A percentile compares a stretch with the other conserved stretches of the same genome.
phyloP scores from a whole-genome alignment of 1,284 basidiomycete genomes.

The Sporisorium sorghi region DNA sequence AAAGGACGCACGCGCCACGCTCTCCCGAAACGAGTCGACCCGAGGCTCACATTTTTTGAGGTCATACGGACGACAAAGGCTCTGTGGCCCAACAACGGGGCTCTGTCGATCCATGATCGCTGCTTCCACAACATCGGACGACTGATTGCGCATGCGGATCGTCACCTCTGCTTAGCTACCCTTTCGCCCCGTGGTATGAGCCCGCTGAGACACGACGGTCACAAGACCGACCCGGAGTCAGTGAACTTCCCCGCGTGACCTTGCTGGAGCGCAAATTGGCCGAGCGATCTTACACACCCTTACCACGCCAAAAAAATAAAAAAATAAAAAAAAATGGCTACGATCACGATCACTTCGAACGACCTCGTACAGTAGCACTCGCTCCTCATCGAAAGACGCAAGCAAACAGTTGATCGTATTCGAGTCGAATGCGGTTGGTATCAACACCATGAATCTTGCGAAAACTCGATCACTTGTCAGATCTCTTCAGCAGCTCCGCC shows the following conservation, averaged over 20 bases:
- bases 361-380: background rate
- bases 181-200: background rate
- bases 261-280: slow-evolving; percentile 5
- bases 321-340: too few relatives aligned
- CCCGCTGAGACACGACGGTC: slow-evolving; percentile 2
- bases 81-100: background rate
- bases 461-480: background rate
- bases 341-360: background rate
- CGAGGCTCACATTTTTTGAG: slow-evolving; percentile 11
- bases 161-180: background rate
- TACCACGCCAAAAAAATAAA: too few relatives aligned
- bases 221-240: background rate
- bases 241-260: background rate
- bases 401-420: background rate
- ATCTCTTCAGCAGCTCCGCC: slow-evolving; percentile 8
- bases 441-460: background rate
- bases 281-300: background rate
- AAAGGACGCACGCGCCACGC: slow-evolving; percentile 20
- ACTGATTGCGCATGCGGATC: background rate
- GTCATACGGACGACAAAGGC: slow-evolving; percentile 6
- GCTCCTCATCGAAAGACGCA: background rate
- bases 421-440: background rate
- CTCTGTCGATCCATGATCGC: slow-evolving; percentile 1
- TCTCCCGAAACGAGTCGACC: slow-evolving; percentile 18
- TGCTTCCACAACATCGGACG: background rate